Evolutionary conservation across 2,329 filamentous ascomycete species (phyloP), one percentile per base, ranked within the genome.

Genomic region (Ceratocystis diversiconidia): DNA sequence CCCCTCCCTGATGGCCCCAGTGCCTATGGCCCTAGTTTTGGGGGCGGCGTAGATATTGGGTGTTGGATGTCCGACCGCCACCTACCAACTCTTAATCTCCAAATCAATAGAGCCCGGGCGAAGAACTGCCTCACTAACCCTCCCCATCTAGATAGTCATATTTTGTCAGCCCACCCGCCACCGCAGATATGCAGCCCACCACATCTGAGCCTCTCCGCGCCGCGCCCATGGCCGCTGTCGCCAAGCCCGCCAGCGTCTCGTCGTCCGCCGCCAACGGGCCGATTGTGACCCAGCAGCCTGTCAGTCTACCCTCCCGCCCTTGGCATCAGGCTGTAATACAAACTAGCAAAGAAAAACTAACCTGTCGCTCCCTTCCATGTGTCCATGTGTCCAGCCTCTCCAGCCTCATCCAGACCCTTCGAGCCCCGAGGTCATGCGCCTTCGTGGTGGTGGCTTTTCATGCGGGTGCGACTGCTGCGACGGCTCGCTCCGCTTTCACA

Each of bases 401-500:
- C 71, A 72, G 52, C 71, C 69, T 17, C 69, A 69, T 59, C 70
- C 71, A 4, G 68, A 70, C 60, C 62, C 71, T 66, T 62, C 63
- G 1, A 61, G 61, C 7, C 57, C 66, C n/a, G 44, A 50, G 12
- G 12, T 32, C 44, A 61, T 67, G 57, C 64, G 63, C 30, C 65
- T 73, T 2, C 71, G 72, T 10, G 72, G 72, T 22, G 72, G 72
- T 5, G 71, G 72, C 32, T 36, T 73, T 10, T 69, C 66, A 41
- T 65, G 70, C 7, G 72, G 72, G 28, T 73, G 68, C 52, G 70
- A 71, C 46, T 73, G 72, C 69, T 73, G 72, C 59, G 55, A 68
- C 30, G 72, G 72, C 15, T 68, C 69, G 28, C 72, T 72, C 62
- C 70, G 69, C 50, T 73, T 73, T 68, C 62, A 73, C 69, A 73